Percentiles rank a stretch among this genome's conserved stretches.
phyloP scores from a whole-genome alignment of 1,139 yeast species.

The Geotrichum aggregatum region DNA sequence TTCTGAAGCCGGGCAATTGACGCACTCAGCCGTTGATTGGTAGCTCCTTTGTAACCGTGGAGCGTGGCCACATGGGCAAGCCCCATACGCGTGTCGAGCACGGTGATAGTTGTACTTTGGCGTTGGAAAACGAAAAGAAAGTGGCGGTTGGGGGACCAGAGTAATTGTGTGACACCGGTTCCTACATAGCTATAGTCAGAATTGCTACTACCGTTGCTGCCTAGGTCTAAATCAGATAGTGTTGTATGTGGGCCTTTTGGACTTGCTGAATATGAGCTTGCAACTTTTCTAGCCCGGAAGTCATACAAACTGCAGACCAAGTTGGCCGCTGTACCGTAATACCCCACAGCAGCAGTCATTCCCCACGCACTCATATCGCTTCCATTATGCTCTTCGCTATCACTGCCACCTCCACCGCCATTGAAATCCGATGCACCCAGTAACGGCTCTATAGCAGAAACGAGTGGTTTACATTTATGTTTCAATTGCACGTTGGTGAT shows the following conservation, averaged over 20 bases:
- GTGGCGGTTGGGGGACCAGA: conserved; percentile 34
- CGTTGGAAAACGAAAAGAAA: conserved; percentile 32
- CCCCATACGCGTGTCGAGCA: conserved; percentile 36
- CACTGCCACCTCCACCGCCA: too few species aligned
- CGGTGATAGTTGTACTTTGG: conserved; percentile 27
- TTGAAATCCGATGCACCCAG: too few species aligned
- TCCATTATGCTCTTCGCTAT: too few species aligned
- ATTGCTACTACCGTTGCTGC: conserved; percentile 4
- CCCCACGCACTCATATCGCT: conserved; percentile 25
- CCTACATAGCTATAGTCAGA: too few species aligned
- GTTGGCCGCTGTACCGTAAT: conserved; percentile 19
- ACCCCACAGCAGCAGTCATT: conserved; percentile 24
- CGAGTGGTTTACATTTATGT: conserved; percentile 13
- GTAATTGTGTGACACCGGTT: conserved; percentile 33
- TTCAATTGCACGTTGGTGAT: conserved; percentile 9
- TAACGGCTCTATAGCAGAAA: conserved; percentile 19
- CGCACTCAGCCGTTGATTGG: conserved; percentile 33
- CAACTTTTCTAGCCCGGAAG: conserved; percentile 2
- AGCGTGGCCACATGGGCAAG: conserved; percentile 26
- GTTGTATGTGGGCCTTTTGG: too few species aligned
- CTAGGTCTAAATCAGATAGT: too few species aligned
- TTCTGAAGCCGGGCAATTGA: conserved; percentile 15
- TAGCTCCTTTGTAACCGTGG: conserved; percentile 22
- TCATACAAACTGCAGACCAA: conserved; percentile 8
- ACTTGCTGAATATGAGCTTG: not conserved